Conservation (phyloP, 768 basidiomycete genomes). For the Goffeauzyma gilvescens region DNA sequence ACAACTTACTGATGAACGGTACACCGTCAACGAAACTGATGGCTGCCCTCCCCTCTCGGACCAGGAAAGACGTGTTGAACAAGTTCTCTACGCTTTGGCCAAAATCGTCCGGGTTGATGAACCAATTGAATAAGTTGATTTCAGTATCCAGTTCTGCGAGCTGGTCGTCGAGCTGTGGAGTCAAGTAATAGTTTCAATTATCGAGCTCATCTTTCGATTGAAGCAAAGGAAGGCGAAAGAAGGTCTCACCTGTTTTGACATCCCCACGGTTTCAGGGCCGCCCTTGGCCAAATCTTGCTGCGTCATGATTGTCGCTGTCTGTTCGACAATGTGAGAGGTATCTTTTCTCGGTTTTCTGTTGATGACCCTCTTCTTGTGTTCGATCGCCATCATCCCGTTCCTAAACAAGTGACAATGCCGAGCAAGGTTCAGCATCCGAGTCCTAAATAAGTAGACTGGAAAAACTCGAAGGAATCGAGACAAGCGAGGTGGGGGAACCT, state of each 20-base stretch:
- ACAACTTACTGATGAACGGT: constrained; percentile 43
- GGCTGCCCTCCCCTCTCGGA: constrained; percentile 48
- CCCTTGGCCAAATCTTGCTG: too few species aligned
- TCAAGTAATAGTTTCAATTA: background rate
- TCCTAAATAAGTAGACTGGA: constrained; percentile 40
- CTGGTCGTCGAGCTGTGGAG: constrained; percentile 48
- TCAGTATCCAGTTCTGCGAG: constrained; percentile 20
- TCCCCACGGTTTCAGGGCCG: too few species aligned
- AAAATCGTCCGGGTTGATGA: constrained; percentile 77
- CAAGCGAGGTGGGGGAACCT: constrained; percentile 18
- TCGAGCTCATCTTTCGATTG: background rate
- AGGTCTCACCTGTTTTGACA: too few species aligned
- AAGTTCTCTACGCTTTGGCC: constrained; percentile 91
- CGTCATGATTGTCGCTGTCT: too few species aligned
- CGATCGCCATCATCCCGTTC: constrained; percentile 74
- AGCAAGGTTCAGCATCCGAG: constrained; percentile 81
- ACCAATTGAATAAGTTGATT: constrained; percentile 48
- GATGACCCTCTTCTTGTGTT: constrained; percentile 54
- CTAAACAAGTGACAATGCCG: constrained; percentile 34
- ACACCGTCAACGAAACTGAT: constrained; percentile 36
- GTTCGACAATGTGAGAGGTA: too few species aligned
- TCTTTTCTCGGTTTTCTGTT: constrained; percentile 53
- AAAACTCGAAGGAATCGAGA: background rate
- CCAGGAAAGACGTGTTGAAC: constrained; percentile 84
- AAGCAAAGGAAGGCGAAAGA: too few species aligned